Base-by-base conservation (phyloP, 2,329 filamentous ascomycete genomes). In the Penicillium hordei region DNA sequence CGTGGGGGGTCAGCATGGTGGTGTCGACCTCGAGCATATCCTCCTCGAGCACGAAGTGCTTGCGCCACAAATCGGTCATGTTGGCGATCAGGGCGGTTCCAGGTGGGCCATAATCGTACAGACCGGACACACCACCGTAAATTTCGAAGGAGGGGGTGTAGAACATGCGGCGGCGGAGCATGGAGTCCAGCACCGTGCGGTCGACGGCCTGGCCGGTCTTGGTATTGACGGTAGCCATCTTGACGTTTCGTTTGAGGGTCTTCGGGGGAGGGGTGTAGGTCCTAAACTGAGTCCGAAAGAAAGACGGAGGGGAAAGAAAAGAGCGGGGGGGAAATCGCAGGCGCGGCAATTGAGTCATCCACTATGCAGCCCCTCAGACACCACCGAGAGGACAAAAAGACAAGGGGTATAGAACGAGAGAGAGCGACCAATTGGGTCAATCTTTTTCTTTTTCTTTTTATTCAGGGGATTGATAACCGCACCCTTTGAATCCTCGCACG, bases 91-190 rank as follows among this genome's bases (percentile, higher is more conserved):
- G 84, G 48, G 90, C 85, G 76, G 89, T 93, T 64, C 93, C 91
- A 33, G 93, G 90, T 31, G 93, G 92, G 66, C 93, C 93, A 78
- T 95, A 96, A 78, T 97, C 93, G 80, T 91, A 97, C 58, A 96
- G 88, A 70, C 92, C 92, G 65, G 87, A 88, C 58, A 94, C 89
- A 71, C 91, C 91, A 66, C 90, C 90, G 74, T 97, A 97, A 70
- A 96, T 93, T 78, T 97, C 94, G 77, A 97, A 97, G 55, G 92
- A 88, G 53, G 93, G 93, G 62, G 93, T 96, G 79, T 94, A 96
- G 82, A 97, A 97, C 79, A 93, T 82, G 76, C 92, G 89, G 65
- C 93, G 89, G 66, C 89, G 87, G 68, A 97, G 87, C 71, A 97
- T 85, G 60, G 87, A 89, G 73, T 97, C 94, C 71, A 97, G 86